Conservation (phyloP, 2,329 filamentous ascomycete species). For the Aspergillus brasiliensis region DNA sequence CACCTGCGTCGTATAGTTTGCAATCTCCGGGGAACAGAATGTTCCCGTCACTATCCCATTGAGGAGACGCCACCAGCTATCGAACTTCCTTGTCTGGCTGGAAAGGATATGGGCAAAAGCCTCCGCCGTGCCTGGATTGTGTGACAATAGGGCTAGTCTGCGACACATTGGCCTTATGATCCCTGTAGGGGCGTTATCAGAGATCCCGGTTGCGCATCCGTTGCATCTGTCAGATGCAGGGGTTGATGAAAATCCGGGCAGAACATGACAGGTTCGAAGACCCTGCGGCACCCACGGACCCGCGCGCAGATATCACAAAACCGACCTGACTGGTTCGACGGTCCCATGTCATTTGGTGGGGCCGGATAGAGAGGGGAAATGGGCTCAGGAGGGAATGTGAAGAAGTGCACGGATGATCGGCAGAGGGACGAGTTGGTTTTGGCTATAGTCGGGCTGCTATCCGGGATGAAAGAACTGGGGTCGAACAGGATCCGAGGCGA, state of each 20-base stretch:
- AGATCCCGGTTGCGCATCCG: not conserved
- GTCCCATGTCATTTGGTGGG: not conserved
- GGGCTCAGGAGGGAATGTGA: too few species aligned
- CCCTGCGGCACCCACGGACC: not conserved
- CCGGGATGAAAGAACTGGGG: too few species aligned
- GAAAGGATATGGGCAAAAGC: not conserved
- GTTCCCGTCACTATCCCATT: not conserved
- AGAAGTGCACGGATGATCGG: too few species aligned
- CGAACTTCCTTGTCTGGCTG: not conserved
- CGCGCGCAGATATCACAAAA: not conserved
- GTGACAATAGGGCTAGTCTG: not conserved
- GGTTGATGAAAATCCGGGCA: not conserved
- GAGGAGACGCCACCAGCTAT: not conserved
- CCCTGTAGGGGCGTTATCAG: not conserved
- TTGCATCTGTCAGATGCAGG: not conserved
- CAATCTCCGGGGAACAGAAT: not conserved
- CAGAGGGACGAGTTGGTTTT: too few species aligned
- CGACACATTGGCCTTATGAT: not conserved
- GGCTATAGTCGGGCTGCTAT: too few species aligned
- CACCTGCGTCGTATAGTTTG: conserved; percentile 1
- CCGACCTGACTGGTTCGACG: not conserved
- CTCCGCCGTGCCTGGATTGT: not conserved
- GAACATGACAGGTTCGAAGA: not conserved
- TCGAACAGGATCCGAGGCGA: too few species aligned
- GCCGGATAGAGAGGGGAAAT: too few species aligned